phyloP scores from a whole-genome alignment of 495 filamentous ascomycete species.

The Podospora didyma region DNA sequence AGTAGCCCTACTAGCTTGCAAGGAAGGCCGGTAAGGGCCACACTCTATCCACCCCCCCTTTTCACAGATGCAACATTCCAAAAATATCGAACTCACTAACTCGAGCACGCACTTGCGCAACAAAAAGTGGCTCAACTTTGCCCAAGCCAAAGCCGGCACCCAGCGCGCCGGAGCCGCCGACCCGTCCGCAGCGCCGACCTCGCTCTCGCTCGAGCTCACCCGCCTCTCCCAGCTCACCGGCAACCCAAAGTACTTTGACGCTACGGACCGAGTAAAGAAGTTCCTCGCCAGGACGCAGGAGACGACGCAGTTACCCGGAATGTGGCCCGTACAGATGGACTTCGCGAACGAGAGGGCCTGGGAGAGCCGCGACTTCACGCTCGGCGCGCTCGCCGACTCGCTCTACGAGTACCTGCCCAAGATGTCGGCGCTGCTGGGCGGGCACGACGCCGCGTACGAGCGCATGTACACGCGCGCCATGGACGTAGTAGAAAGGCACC shows the following conservation, averaged over 20 bases:
- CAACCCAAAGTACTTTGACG: slow-evolving; percentile 77
- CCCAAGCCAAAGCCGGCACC: slow-evolving; percentile 77
- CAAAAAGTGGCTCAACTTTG: slow-evolving; percentile 49
- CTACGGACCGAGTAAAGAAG: slow-evolving; percentile 71
- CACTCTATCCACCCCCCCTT: neutral
- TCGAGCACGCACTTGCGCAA: too few relatives aligned
- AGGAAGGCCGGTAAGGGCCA: neutral
- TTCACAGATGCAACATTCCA: neutral
- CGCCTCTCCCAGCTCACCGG: slow-evolving; percentile 75
- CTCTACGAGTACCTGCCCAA: slow-evolving; percentile 88
- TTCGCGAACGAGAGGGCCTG: slow-evolving; percentile 25
- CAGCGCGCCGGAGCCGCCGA: slow-evolving; percentile 53
- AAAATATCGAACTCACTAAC: slow-evolving; percentile 61
- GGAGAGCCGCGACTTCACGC: slow-evolving; percentile 48
- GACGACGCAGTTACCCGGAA: slow-evolving; percentile 63
- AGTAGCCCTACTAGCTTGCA: neutral
- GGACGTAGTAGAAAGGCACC: slow-evolving; percentile 55
- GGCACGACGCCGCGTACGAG: slow-evolving; percentile 30
- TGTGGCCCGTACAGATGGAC: slow-evolving; percentile 36
- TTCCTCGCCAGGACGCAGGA: slow-evolving; percentile 67
- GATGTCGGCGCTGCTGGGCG: slow-evolving; percentile 43
- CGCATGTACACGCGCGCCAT: slow-evolving; percentile 49
- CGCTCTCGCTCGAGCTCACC: slow-evolving; percentile 78
- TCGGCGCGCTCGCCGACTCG: slow-evolving; percentile 81
- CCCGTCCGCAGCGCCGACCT: slow-evolving; percentile 68